Percentiles rank a stretch among this genome's conserved stretches.
phyloP scores from a whole-genome alignment of 148 eudicot genomes.

The Dysphania ambrosioides region DNA sequence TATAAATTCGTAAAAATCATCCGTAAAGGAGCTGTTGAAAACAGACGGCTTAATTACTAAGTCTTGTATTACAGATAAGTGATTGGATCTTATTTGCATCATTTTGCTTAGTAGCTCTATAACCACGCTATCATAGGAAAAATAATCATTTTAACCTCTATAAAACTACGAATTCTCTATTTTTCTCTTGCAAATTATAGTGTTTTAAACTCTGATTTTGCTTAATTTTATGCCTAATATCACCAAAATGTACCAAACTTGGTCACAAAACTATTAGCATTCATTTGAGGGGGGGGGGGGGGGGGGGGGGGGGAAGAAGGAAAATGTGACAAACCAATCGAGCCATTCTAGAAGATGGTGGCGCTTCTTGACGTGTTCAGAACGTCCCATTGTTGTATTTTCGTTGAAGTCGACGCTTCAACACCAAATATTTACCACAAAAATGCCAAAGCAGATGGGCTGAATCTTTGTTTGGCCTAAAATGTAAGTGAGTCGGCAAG shows the following conservation, averaged over 20 bases:
- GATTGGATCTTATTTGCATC: too few relatives aligned
- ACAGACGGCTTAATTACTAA: background rate
- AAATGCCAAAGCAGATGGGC: background rate
- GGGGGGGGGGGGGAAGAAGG: background rate
- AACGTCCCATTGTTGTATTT: conserved; percentile 21
- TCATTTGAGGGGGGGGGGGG: too few relatives aligned
- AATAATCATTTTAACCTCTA: too few relatives aligned
- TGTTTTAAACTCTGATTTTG: too few relatives aligned
- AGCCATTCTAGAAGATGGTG: conserved; percentile 52
- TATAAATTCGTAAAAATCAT: background rate
- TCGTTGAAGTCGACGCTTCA: background rate
- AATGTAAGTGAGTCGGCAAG: conserved; percentile 11
- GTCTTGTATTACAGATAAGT: background rate
- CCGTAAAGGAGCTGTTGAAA: too few relatives aligned
- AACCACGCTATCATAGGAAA: too few relatives aligned
- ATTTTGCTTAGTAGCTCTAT: too few relatives aligned
- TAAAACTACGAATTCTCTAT: too few relatives aligned
- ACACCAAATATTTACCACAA: background rate
- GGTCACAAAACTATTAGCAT: background rate
- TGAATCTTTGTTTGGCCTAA: conserved; percentile 2
- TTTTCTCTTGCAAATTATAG: too few relatives aligned
- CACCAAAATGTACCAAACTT: background rate
- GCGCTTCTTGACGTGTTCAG: conserved; percentile 44
- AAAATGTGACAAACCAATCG: conserved; percentile 41
- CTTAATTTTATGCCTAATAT: too few relatives aligned